A percentile compares a stretch with the other conserved stretches of the same genome.
Conservation (phyloP, 2,329 filamentous ascomycete species). For the Fusarium falciforme region DNA sequence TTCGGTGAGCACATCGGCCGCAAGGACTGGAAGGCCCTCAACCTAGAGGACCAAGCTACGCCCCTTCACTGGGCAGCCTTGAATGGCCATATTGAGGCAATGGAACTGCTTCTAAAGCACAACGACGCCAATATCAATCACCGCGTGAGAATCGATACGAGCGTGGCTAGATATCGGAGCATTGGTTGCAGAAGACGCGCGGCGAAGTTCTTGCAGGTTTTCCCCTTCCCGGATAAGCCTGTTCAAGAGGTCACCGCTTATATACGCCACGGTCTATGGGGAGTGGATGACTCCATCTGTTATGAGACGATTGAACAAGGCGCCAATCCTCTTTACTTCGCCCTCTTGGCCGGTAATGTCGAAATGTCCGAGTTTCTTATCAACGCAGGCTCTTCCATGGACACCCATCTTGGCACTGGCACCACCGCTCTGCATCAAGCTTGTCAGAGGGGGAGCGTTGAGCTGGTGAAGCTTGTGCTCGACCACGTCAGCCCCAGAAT, state of each 20-base stretch:
- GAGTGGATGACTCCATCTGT: neutral
- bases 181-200: neutral
- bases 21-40: neutral
- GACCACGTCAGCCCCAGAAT: neutral
- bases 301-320: neutral
- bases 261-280: neutral
- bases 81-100: neutral
- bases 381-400: neutral
- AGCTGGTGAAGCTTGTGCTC: neutral
- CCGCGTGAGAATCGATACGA: conserved; percentile 8
- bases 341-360: neutral
- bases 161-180: neutral
- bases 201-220: neutral
- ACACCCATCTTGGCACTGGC: neutral
- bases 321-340: neutral
- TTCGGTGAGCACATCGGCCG: neutral
- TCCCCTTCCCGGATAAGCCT: neutral
- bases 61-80: conserved; percentile 14
- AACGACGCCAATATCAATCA: neutral
- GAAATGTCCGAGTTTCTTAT: neutral
- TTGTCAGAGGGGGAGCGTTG: neutral
- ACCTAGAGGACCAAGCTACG: conserved; percentile 4
- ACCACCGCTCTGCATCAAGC: neutral
- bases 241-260: neutral
- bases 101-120: neutral